Percentiles rank a stretch among this genome's conserved stretches.
phyloP scores from a whole-genome alignment of 495 filamentous ascomycete species.

The Penicillium alfredii region DNA sequence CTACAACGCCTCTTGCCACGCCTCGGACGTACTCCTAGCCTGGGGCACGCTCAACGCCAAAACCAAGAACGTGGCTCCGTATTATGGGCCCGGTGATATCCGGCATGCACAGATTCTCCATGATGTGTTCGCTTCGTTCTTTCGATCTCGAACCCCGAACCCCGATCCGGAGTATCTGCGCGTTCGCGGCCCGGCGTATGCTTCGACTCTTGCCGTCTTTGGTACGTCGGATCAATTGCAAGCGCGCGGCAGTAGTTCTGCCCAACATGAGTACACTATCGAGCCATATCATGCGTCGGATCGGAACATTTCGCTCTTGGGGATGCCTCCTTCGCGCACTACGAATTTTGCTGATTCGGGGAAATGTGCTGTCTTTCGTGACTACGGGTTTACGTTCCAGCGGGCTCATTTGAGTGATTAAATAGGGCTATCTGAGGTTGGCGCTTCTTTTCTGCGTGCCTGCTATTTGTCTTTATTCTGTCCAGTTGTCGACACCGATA shows the following conservation, averaged over 20 bases:
- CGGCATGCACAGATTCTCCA: constrained; percentile 23
- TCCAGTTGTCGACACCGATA: too few relatives aligned
- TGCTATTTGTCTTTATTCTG: too few relatives aligned
- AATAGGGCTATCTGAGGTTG: too few relatives aligned
- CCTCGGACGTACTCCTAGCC: constrained; percentile 23
- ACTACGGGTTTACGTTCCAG: constrained; percentile 26
- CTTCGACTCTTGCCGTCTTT: constrained; percentile 4
- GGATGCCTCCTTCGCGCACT: constrained; percentile 6
- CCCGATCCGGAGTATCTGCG: constrained; percentile 12
- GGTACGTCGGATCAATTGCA: too few relatives aligned
- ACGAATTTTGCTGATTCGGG: constrained; percentile 10
- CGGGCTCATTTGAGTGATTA: constrained; percentile 6
- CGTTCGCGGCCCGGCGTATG: constrained; percentile 22
- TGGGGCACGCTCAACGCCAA: constrained; percentile 31
- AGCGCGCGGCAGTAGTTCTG: constrained; percentile 4
- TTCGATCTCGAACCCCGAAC: constrained; percentile 21
- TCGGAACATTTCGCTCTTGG: constrained; percentile 14
- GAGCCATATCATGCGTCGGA: constrained; percentile 1
- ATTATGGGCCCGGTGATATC: constrained; percentile 17
- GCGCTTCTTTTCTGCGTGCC: too few relatives aligned
- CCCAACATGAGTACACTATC: constrained; percentile 7
- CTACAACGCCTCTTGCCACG: constrained; percentile 28
- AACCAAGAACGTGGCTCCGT: constrained; percentile 21
- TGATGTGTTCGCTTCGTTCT: constrained; percentile 25
- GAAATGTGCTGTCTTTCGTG: constrained; percentile 22